Evolutionary conservation across 257 asterid species (phyloP).

Genomic region (Solanum chiquidenum): DNA sequence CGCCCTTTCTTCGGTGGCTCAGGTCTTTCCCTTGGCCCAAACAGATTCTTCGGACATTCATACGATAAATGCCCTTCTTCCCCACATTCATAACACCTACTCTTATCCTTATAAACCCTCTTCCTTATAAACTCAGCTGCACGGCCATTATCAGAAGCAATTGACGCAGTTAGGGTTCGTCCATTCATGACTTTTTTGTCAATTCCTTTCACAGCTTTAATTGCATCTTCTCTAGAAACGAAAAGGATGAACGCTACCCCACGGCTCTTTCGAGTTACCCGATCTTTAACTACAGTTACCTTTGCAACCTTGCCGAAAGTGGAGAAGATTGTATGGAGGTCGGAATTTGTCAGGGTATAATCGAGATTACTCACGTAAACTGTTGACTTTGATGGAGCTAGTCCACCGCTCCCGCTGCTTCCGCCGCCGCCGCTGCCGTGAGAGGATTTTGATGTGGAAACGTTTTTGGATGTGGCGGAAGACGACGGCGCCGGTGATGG

Average conservation of each 20-base stretch:
- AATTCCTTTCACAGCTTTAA: conserved; percentile 60
- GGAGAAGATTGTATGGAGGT: conserved; percentile 88
- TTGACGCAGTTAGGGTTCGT: conserved; percentile 74
- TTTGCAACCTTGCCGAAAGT: conserved; percentile 94
- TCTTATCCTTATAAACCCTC: conserved; percentile 83
- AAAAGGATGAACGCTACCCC: conserved; percentile 88
- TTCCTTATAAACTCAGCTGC: conserved; percentile 80
- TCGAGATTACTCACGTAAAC: conserved; percentile 88
- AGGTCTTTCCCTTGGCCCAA: conserved; percentile 86
- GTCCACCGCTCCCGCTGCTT: conserved; percentile 46
- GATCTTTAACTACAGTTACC: conserved; percentile 86
- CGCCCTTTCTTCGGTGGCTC: conserved; percentile 57
- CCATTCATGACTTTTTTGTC: conserved; percentile 66
- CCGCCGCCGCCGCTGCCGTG: conserved; percentile 2
- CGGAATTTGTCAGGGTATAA: conserved; percentile 78
- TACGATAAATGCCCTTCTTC: conserved; percentile 88
- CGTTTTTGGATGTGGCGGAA: conserved; percentile 21
- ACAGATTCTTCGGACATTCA: conserved; percentile 72
- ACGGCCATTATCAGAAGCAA: conserved; percentile 89
- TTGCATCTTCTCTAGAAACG: conserved; percentile 71
- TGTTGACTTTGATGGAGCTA: conserved; percentile 93
- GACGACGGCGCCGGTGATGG: conserved; percentile 27
- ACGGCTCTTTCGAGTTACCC: conserved; percentile 67
- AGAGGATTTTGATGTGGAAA: conserved; percentile 20
- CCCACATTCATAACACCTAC: conserved; percentile 92